A percentile compares a stretch with the other conserved stretches of the same genome.
Evolutionary conservation across 2,329 filamentous ascomycete genomes (phyloP).

Genomic region (Pseudonectria buxi): DNA sequence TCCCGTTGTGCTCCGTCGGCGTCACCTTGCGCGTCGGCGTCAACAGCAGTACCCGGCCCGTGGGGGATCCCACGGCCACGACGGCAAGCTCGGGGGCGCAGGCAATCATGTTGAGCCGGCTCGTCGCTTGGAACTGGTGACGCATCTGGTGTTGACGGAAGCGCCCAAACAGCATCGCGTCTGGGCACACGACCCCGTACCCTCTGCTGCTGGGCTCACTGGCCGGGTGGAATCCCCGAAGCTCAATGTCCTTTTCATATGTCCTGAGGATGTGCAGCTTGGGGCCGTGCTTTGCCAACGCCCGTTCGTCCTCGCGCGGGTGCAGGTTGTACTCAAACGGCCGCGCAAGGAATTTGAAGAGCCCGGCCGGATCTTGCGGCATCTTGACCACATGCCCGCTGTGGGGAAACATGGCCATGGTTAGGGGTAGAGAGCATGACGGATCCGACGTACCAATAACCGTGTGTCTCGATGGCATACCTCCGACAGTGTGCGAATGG

Average conservation of each 20-base stretch:
- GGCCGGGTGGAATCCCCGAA: constrained; percentile 29
- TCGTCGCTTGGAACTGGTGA: constrained; percentile 28
- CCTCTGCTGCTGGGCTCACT: constrained; percentile 17
- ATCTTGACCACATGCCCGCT: constrained; percentile 16
- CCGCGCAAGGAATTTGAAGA: constrained; percentile 18
- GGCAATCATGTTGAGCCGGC: constrained; percentile 49
- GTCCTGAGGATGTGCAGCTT: constrained; percentile 38
- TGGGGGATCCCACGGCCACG: constrained; percentile 59
- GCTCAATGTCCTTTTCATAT: constrained; percentile 42
- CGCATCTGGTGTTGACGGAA: constrained; percentile 15
- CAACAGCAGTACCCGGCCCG: constrained; percentile 58
- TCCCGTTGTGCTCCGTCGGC: constrained; percentile 12
- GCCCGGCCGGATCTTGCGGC: constrained; percentile 6
- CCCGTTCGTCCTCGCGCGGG: constrained; percentile 4
- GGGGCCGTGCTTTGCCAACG: constrained; percentile 7
- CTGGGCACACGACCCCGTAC: constrained; percentile 25
- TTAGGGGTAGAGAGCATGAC: constrained; percentile 10
- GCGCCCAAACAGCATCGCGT: constrained; percentile 21
- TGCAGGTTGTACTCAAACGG: constrained; percentile 10
- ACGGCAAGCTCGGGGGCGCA: constrained; percentile 65
- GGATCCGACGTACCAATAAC: neutral
- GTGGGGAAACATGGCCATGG: constrained; percentile 33
- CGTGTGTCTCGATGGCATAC: neutral
- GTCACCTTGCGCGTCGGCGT: constrained; percentile 39
- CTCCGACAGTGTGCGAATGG: too few relatives aligned